Base-by-base conservation (phyloP, 768 basidiomycete species). In the Kwoniella mangroviensis region DNA sequence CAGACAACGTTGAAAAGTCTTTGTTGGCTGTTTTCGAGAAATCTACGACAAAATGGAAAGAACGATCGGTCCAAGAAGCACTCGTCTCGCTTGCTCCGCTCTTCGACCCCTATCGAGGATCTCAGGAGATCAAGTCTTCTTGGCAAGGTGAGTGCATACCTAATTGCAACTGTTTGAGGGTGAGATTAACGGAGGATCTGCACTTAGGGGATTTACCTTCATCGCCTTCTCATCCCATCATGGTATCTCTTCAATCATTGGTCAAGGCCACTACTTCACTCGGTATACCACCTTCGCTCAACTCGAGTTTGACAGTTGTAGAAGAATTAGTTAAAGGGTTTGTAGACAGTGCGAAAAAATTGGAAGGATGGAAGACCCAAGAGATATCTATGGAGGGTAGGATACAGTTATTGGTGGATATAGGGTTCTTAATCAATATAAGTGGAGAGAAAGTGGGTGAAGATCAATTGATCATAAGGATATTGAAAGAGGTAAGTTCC, bases 131-230 rank as follows among this genome's bases (percentile, higher is more conserved):
- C 28, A 59, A 63, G 34, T 67, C 74, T 1, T 65, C 69, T 13
- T 81, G 79, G 79, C 79, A 79, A 70, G 78, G 75, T 76, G 17
- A 58, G 73, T 51, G 1, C 28, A 53, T 53, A 26, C 55, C 54
- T 53, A 13, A 21, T 40, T n/a, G 19, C 13, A 17, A 13, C 13
- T 19, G 24, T 66, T n/a, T 22, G 41, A n/a, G 24, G 64, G 49
- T 69, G 54, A 73, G 13, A 45, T 22, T 51, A 15, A 15, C 13
- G 19, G 12, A 42, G 3, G 19, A 24, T 52, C 55, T 10, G 28
- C 4, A 34, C 6, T 19, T 55, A 75, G 78, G 70, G 9, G 67
- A 68, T 1, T 56, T 70, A 12, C 79, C 79, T 6, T 55, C 65
- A n/a, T 40, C 69, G 3, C 75, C 79, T 3, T 79, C 77, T 24